Percentiles rank a stretch among this genome's conserved stretches.
phyloP scores from a whole-genome alignment of 1,284 basidiomycete genomes.

The Ganoderma lingzhi region DNA sequence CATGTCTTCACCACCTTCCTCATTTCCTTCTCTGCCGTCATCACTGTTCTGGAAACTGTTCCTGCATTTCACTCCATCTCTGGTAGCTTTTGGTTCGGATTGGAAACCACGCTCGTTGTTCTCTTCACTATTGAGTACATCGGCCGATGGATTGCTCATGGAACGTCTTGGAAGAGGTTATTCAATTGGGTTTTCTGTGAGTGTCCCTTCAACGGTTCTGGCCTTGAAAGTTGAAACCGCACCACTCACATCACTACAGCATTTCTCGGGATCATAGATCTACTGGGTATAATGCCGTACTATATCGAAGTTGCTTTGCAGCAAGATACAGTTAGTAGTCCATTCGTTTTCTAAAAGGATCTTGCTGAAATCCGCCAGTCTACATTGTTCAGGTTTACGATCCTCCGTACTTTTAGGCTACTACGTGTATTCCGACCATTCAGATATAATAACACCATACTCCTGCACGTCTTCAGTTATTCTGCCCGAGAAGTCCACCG shows the following conservation, averaged over 20 bases:
- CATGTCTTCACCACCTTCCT: conserved; percentile 70
- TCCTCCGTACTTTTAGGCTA: conserved; percentile 83
- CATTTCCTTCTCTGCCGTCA: conserved; percentile 75
- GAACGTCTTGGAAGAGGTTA: conserved; percentile 65
- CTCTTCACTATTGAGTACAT: conserved; percentile 86
- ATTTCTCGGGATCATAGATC: conserved; percentile 87
- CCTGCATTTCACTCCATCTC: conserved; percentile 80
- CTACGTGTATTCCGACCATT: conserved; percentile 90
- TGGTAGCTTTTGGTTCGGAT: conserved; percentile 81
- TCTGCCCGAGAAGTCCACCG: neutral
- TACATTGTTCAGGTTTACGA: conserved; percentile 88
- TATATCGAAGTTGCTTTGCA: conserved; percentile 86
- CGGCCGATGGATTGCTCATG: conserved; percentile 71
- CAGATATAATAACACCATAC: conserved; percentile 81
- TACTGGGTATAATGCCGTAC: conserved; percentile 86
- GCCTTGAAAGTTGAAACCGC: neutral
- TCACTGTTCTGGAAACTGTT: conserved; percentile 88
- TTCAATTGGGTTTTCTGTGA: conserved; percentile 73
- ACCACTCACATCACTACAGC: conserved; percentile 48
- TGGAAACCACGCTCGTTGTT: conserved; percentile 80
- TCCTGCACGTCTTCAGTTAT: conserved; percentile 61
- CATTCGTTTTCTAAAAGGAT: neutral
- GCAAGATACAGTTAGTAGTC: conserved; percentile 78
- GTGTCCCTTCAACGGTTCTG: conserved; percentile 39
- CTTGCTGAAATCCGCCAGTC: conserved; percentile 52